Evolutionary conservation across 139 green algal genomes (phyloP), one percentile per base, ranked within the genome.

Genomic region (Microglena sp.): DNA sequence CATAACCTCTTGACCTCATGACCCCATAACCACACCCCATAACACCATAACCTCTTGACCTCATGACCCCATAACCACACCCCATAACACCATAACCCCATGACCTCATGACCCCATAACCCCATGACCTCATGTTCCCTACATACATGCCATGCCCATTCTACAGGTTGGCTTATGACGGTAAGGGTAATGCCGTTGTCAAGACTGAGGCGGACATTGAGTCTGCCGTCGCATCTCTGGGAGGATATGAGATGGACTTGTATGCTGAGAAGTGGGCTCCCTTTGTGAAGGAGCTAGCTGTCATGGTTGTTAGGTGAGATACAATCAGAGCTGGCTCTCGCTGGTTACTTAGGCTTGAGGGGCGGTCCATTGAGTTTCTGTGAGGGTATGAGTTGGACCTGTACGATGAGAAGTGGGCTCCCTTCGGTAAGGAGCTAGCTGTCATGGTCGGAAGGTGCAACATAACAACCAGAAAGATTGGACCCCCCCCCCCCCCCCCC

Each of bases 191-290:
- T 74, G 88, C 82, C 5, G 82, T 94, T 4, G 87, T 95, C 4
- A 60, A 64, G 5, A 70, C 54, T 1, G 50, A 56, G 5, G 75
- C 72, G 5, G 82, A 88, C 30, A 61, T 94, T 2, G 56, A 79
- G 6, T 34, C 64, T 0, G 92, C 87, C 0, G 82, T 91, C 0
- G 73, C 72, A 29, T 61, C 78, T 5, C 77, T 96, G 26, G 89
- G 88, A 7, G 88, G 89, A 44, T 93, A 80, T 40, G 71, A 78
- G 27, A 46, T 50, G 40, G 92, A 88, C 1, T 72, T 99, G 56
- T 99, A 99, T 68, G 92, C 85, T 1, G 93, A 99, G 77, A 81
- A 89, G 67, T 97, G 88, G 88, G 87, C 83, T n/a, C 80, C 85
- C 1, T 97, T 94, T 68, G 75, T 81, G 2, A 94, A 91, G 73